Evolutionary conservation across 805 yeast species (phyloP).

Genomic region (Metschnikowia colocasiae): DNA sequence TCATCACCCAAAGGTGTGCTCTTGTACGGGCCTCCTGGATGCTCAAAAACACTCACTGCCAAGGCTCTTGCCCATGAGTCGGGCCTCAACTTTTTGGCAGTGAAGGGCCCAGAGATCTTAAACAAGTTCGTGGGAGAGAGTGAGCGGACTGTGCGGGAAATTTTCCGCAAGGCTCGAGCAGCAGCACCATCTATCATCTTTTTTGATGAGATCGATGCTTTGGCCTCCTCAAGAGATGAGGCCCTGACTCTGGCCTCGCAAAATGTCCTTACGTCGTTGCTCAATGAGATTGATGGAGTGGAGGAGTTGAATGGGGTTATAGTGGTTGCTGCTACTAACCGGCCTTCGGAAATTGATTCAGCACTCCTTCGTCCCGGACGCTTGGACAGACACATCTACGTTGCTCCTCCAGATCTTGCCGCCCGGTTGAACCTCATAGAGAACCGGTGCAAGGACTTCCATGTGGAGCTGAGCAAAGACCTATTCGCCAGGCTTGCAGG

Average conservation of each 20-base stretch:
- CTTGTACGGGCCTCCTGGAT: conserved; percentile 97
- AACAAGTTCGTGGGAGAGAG: conserved; percentile 97
- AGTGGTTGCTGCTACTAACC: conserved; percentile 92
- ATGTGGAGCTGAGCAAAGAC: conserved; percentile 38
- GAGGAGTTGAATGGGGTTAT: conserved; percentile 93
- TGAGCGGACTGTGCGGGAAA: conserved; percentile 90
- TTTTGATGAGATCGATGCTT: conserved; percentile 96
- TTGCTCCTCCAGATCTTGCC: conserved; percentile 80
- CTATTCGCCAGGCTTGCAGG: conserved; percentile 54
- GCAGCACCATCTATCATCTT: conserved; percentile 92
- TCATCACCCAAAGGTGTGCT: conserved; percentile 90
- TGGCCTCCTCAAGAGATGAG: conserved; percentile 71
- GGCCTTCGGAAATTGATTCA: conserved; percentile 90
- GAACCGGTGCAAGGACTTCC: conserved; percentile 67
- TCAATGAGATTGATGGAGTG: conserved; percentile 96
- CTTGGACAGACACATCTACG: conserved; percentile 88
- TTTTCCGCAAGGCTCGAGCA: conserved; percentile 87
- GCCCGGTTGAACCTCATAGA: conserved; percentile 77
- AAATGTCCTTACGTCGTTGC: conserved; percentile 82
- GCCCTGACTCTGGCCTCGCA: conserved; percentile 66
- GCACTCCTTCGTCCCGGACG: conserved; percentile 95
- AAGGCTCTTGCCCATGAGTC: conserved; percentile 98
- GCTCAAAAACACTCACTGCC: conserved; percentile 94
- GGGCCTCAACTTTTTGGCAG: conserved; percentile 91
- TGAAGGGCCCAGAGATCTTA: conserved; percentile 91